Percentiles rank a stretch among this genome's conserved stretches.
These are phyloP conservation scores for Pseudomassariella vexata DNA, from an alignment of 2,329 filamentous ascomycete genomes.

Conservation along the genomic window DNA sequence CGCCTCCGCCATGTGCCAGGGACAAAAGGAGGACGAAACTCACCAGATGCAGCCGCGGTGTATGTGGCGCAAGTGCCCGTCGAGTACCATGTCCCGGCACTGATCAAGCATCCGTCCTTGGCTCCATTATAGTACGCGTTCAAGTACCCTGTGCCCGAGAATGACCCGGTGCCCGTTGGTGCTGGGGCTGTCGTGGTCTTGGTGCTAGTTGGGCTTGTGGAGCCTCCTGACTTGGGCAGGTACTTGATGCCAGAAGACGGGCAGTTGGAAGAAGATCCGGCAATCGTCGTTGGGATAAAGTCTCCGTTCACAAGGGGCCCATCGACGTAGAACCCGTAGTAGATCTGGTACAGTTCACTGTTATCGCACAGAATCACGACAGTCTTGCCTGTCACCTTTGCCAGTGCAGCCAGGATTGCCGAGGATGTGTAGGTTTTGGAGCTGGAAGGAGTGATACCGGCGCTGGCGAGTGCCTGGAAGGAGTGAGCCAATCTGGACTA, in stretches of 20 bases:
- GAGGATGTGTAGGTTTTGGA: slow-evolving; percentile 52
- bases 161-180: slow-evolving; percentile 17
- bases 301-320: slow-evolving; percentile 54
- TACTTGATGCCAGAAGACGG: slow-evolving; percentile 13
- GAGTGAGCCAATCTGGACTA: too few species aligned
- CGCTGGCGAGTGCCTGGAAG: slow-evolving; percentile 54
- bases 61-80: slow-evolving; percentile 64
- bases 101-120: slow-evolving; percentile 62
- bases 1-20: too few species aligned
- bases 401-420: slow-evolving; percentile 54
- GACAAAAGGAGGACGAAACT: too few species aligned
- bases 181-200: not conserved
- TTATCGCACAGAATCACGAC: slow-evolving; percentile 53
- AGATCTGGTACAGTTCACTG: slow-evolving; percentile 45
- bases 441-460: slow-evolving; percentile 51
- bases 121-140: slow-evolving; percentile 44
- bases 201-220: slow-evolving; percentile 1
- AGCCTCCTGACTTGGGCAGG: slow-evolving; percentile 15
- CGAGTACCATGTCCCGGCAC: slow-evolving; percentile 60
- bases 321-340: slow-evolving; percentile 58
- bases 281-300: slow-evolving; percentile 29
- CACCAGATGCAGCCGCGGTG: slow-evolving; percentile 40
- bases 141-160: slow-evolving; percentile 52
- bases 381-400: slow-evolving; percentile 42
- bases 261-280: slow-evolving; percentile 5